A percentile compares a stretch with the other conserved stretches of the same genome.
Conservation (phyloP, 108 stramenopile genomes). For the Nitzschia sp. region DNA sequence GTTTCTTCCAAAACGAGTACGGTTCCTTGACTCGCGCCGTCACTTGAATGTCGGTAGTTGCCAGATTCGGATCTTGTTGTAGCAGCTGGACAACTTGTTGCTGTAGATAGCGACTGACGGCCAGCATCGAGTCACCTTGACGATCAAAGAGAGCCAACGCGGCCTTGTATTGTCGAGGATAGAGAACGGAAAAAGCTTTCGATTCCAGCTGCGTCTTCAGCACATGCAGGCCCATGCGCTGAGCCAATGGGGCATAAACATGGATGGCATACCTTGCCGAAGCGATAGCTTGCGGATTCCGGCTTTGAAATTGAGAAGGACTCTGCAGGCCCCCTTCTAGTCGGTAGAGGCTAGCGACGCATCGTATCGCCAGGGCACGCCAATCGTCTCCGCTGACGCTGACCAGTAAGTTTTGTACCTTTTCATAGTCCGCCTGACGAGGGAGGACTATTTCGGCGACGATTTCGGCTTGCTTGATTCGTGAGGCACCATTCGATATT, state of each 20-base stretch:
- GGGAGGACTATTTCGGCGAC: conserved; percentile 39
- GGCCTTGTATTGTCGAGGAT: conserved; percentile 72
- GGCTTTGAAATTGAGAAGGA: background rate
- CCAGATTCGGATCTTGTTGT: conserved; percentile 49
- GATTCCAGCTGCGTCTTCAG: conserved; percentile 69
- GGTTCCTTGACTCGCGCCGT: conserved; percentile 74
- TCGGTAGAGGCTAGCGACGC: conserved; percentile 71
- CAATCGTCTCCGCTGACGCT: conserved; percentile 64
- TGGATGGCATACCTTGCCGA: conserved; percentile 59
- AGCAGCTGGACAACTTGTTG: conserved; percentile 54
- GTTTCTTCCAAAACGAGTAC: conserved; percentile 71
- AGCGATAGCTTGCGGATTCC: conserved; percentile 15
- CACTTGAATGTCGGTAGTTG: conserved; percentile 41
- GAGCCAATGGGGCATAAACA: conserved; percentile 68
- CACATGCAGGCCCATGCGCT: conserved; percentile 71
- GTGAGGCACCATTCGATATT: conserved; percentile 50
- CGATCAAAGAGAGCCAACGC: conserved; percentile 50
- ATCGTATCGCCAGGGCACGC: conserved; percentile 77
- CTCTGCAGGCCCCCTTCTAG: conserved; percentile 51
- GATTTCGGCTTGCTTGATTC: conserved; percentile 70
- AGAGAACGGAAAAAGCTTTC: conserved; percentile 71
- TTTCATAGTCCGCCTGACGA: conserved; percentile 31
- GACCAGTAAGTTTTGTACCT: conserved; percentile 55
- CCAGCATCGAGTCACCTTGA: conserved; percentile 55
- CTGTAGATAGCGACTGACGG: conserved; percentile 41